Percentiles rank a stretch among this genome's conserved stretches.
Conservation (phyloP, 2,329 filamentous ascomycete genomes). For the Penicillium griseofulvum region DNA sequence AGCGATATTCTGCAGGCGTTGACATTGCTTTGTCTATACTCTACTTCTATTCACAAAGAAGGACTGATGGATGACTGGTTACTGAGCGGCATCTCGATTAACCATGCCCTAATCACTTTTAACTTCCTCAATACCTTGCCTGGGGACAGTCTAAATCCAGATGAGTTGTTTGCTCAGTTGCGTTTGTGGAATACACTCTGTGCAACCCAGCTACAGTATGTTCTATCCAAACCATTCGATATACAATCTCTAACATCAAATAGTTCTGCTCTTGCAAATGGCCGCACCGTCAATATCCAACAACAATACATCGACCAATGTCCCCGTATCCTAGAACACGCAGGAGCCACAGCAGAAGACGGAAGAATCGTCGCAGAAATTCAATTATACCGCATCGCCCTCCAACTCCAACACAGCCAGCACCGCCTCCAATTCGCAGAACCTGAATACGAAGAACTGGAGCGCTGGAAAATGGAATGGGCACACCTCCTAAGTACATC, state of each 20-base stretch:
- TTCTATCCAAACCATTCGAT: background rate
- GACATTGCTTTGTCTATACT: constrained; percentile 33
- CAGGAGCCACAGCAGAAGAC: constrained; percentile 30
- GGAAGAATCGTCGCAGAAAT: constrained; percentile 34
- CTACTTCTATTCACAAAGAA: constrained; percentile 33
- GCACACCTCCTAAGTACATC: constrained; percentile 31
- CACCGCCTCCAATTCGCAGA: constrained; percentile 29
- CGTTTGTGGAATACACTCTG: constrained; percentile 37
- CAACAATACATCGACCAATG: constrained; percentile 32
- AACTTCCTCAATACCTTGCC: constrained; percentile 17
- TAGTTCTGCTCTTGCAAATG: constrained; percentile 33
- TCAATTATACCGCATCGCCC: constrained; percentile 31
- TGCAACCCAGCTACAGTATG: constrained; percentile 35
- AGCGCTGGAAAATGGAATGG: constrained; percentile 37
- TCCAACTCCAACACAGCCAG: constrained; percentile 26
- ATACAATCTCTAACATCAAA: constrained; percentile 7
- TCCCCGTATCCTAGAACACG: constrained; percentile 30
- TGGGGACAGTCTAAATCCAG: constrained; percentile 25
- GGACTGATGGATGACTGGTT: constrained; percentile 37
- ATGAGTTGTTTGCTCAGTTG: constrained; percentile 31
- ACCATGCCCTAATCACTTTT: constrained; percentile 30
- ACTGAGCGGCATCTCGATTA: constrained; percentile 37
- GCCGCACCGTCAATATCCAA: constrained; percentile 31
- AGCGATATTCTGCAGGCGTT: constrained; percentile 34
- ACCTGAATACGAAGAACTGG: constrained; percentile 33